phyloP scores from a whole-genome alignment of 345 rosid species.

The Ricinus communis region DNA sequence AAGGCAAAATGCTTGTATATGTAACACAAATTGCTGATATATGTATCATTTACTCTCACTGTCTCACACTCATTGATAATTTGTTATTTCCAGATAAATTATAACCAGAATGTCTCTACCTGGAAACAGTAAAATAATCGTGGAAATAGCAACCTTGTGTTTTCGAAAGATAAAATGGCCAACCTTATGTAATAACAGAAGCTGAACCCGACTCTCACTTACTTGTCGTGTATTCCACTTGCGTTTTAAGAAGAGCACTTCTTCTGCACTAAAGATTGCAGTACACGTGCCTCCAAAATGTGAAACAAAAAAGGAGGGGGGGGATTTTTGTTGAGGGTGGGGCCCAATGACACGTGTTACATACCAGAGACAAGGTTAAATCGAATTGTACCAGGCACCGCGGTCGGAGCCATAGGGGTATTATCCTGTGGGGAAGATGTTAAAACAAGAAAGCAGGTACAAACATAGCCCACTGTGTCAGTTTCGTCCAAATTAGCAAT shows the following conservation, averaged over 20 bases:
- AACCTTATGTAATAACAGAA: too few relatives aligned
- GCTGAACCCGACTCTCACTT: not conserved
- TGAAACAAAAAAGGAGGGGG: not conserved
- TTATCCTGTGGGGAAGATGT: slow-evolving; percentile 30
- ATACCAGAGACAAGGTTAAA: slow-evolving; percentile 23
- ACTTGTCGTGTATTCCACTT: slow-evolving; percentile 9
- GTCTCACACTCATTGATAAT: slow-evolving; percentile 4
- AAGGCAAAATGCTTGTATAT: not conserved
- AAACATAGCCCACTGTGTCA: slow-evolving; percentile 8
- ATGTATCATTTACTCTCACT: too few relatives aligned
- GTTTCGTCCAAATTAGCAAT: slow-evolving; percentile 34
- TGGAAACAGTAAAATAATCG: slow-evolving; percentile 17
- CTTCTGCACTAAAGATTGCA: not conserved
- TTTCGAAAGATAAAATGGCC: not conserved
- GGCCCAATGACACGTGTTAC: slow-evolving; percentile 36
- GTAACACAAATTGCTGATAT: too few relatives aligned
- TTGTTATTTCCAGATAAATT: not conserved
- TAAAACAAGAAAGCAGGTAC: slow-evolving; percentile 38
- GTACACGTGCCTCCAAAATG: not conserved
- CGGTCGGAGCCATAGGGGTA: slow-evolving; percentile 30
- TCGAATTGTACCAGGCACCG: slow-evolving; percentile 34
- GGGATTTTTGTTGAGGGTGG: not conserved
- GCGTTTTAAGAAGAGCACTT: too few relatives aligned
- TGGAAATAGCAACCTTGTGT: not conserved
- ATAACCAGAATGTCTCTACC: not conserved